Evolutionary conservation across 495 filamentous ascomycete genomes (phyloP), one percentile per base, ranked within the genome.

Genomic region (Aspergillus baeticus): DNA sequence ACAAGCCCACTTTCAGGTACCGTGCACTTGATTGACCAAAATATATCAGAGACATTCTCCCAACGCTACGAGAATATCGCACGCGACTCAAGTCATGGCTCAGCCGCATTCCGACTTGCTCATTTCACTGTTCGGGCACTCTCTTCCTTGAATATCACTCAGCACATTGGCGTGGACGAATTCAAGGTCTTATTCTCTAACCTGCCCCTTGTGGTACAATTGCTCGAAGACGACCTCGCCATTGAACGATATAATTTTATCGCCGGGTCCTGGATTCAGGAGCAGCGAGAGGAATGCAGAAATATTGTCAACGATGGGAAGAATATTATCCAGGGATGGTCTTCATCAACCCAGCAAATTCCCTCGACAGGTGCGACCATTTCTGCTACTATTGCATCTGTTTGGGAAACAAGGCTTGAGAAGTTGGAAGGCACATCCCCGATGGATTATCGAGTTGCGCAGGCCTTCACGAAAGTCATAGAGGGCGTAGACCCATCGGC

Each of bases 91-190:
- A 77, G 77, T 47, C 89, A 88, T 1, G 83, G 83, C 18, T 91
- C 91, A 1, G 74, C 81, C 50, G 83, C 89, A 15, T 81, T 92
- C 29, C 78, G 94, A 46, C 85, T 95, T 73, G 82, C 86, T 15
- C 69, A 82, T 39, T 96, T 89, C 68, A 80, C 81, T 0, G 72
- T 77, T 13, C 78, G 75, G 46, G 62, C 92, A 11, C 55, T 93
- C 13, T 70, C 69, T 20, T 66, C 53, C 7, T 59, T 66, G 21
- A 58, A 73, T 11, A 26, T 75, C 10, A 53, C 59, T 10, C 41
- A 55, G 20, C 47, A 69, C n/a, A 58, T 79, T 15, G 63, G 64
- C 39, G 37, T 50, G 6, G 67, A 71, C 10, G 63, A 69, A 29
- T 63, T 73, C 7, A 63, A 73, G 22, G 70, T 66, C 8, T 50